Conservation (phyloP, 2,329 filamentous ascomycete genomes). For the Ascochyta clinopodiicola region DNA sequence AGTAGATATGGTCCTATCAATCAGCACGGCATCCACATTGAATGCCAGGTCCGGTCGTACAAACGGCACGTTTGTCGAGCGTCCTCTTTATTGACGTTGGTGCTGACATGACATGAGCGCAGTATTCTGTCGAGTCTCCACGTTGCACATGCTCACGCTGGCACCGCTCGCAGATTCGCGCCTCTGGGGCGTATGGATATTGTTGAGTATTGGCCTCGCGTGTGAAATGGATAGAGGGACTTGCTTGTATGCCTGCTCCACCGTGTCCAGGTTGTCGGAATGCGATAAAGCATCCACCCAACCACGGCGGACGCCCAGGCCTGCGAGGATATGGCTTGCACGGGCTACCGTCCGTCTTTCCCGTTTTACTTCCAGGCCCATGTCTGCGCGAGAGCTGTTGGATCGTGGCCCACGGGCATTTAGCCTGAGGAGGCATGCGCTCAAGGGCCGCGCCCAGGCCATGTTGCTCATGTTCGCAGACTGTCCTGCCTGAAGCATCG, state of each 20-base stretch:
- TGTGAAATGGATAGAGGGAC: slow-evolving; percentile 21
- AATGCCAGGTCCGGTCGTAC: slow-evolving; percentile 44
- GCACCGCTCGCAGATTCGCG: slow-evolving; percentile 27
- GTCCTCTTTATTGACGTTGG: slow-evolving; percentile 26
- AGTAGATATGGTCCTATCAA: slow-evolving; percentile 41
- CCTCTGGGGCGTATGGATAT: slow-evolving; percentile 18
- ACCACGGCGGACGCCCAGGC: slow-evolving; percentile 29
- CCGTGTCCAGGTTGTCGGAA: slow-evolving; percentile 32
- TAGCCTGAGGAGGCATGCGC: slow-evolving; percentile 45
- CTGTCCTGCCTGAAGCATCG: slow-evolving; percentile 38
- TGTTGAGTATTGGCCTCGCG: slow-evolving; percentile 25
- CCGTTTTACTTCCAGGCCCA: slow-evolving; percentile 36
- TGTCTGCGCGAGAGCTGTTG: slow-evolving; percentile 32
- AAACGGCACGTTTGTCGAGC: slow-evolving; percentile 45
- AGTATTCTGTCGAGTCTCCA: slow-evolving; percentile 48
- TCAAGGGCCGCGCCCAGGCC: slow-evolving; percentile 15
- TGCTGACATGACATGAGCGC: slow-evolving; percentile 46
- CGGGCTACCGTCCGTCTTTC: slow-evolving; percentile 47
- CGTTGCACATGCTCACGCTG: slow-evolving; percentile 42
- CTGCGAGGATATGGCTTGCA: slow-evolving; percentile 28
- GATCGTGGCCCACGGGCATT: slow-evolving; percentile 33
- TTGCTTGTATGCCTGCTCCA: slow-evolving; percentile 10
- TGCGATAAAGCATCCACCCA: slow-evolving; percentile 25
- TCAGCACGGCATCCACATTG: slow-evolving; percentile 38
- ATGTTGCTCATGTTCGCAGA: slow-evolving; percentile 20